These are phyloP conservation scores for Delphinella strobiligena DNA, from an alignment of 2,329 filamentous ascomycete species.

Conservation along the genomic window DNA sequence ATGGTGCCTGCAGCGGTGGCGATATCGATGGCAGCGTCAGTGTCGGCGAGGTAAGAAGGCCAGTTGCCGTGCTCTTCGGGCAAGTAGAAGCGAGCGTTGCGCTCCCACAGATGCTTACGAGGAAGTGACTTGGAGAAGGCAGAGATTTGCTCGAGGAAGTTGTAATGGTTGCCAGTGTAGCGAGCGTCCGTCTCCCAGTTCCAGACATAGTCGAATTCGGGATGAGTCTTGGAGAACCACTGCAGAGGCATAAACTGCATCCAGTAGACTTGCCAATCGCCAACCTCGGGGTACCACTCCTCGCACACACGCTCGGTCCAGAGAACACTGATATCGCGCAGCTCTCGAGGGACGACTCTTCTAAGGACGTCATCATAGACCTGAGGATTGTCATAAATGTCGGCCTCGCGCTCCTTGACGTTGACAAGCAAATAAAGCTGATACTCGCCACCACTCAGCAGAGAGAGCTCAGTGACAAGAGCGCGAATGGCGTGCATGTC, in stretches of 20 bases:
- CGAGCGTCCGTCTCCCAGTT: conserved; percentile 81
- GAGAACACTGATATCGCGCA: conserved; percentile 57
- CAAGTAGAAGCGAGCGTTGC: conserved; percentile 44
- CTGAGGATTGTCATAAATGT: conserved; percentile 47
- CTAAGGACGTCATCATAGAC: conserved; percentile 49
- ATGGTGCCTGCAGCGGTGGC: conserved; percentile 25
- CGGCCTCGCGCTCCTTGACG: conserved; percentile 40
- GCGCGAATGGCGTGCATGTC: conserved; percentile 34
- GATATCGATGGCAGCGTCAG: conserved; percentile 28
- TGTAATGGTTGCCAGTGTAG: conserved; percentile 70
- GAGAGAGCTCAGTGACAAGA: conserved; percentile 33
- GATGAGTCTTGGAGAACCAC: conserved; percentile 62
- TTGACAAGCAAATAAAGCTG: conserved; percentile 37
- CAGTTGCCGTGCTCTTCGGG: conserved; percentile 40
- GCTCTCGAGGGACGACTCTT: conserved; percentile 55
- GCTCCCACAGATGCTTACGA: conserved; percentile 47
- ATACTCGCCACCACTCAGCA: conserved; percentile 36
- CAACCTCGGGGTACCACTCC: conserved; percentile 37
- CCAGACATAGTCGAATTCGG: conserved; percentile 68
- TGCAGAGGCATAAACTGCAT: conserved; percentile 62
- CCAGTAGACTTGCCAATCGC: conserved; percentile 38
- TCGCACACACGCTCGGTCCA: conserved; percentile 52
- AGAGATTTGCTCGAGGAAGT: conserved; percentile 56
- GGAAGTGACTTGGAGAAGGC: conserved; percentile 43
- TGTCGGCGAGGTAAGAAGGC: conserved; percentile 31